Base-by-base conservation (phyloP, 2,329 filamentous ascomycete genomes). In the Graphilbum sp. region DNA sequence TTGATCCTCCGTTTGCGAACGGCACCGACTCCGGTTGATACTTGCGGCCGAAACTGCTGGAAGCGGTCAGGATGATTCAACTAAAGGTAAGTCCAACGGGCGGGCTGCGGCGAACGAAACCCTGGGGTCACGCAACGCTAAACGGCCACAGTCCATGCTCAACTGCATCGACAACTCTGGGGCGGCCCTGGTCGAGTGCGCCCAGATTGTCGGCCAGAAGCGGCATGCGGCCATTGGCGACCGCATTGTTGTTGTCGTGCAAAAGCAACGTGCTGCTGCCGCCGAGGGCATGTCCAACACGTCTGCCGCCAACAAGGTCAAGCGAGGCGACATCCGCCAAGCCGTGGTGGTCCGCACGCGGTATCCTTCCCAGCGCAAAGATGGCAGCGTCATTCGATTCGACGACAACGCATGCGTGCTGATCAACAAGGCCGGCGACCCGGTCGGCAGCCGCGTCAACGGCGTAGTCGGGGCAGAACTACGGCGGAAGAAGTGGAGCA, bases 141-240 rank as follows among this genome's bases (percentile, higher is more conserved):
- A n/a, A n/a, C n/a, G n/a, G n/a, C n/a, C n/a, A n/a, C 49, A 95
- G 90, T 82, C 87, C 57, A 85, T 98, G 75, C 74, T 98, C 52
- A 95, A 90, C 64, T 96, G 90, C 78, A 96, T 98, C 75, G 90
- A 98, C 79, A 98, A 95, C 69, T 96, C 90, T 47, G 90, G 90
- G 57, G 90, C 90, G 50, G 87, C 90, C 52, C 70, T 98, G 49
- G 90, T 96, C 63, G 90, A 98, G 66, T 98, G 90, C 64, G 83
- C 81, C 57, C 80, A 88, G 57, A 81, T 96, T 45, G 67, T 98
- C 52, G 84, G 84, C 54, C 90, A 88, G 65, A 93, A 95, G 66
- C 68, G 76, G 49, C 75, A 79, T 52, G 90, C 88, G 43, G 79
- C 78, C 54, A 87, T 98, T 54, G 90, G 90, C 60, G 92, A 98